Percentiles rank a stretch among this genome's conserved stretches.
Conservation (phyloP, 2,329 filamentous ascomycete genomes). For the Alternaria brassicae region DNA sequence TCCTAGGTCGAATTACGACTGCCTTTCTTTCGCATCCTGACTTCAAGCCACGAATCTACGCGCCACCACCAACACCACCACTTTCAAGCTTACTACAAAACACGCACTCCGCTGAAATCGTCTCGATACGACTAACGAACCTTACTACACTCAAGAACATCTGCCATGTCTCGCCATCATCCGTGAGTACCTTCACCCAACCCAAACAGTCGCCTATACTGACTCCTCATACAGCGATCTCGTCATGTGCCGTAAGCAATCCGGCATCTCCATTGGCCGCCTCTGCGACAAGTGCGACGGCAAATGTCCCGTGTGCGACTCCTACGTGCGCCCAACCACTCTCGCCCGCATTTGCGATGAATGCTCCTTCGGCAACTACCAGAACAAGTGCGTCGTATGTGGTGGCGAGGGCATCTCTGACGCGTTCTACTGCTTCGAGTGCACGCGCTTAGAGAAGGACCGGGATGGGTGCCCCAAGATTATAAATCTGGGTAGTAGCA, state of each 20-base stretch:
- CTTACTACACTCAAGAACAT: background rate
- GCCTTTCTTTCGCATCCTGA: slow-evolving; percentile 20
- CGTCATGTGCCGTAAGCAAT: slow-evolving; percentile 99
- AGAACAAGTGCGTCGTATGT: slow-evolving; percentile 99
- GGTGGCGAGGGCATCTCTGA: slow-evolving; percentile 98
- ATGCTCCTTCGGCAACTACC: slow-evolving; percentile 99
- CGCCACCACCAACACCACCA: slow-evolving; percentile 2
- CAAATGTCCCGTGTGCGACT: slow-evolving; percentile 99
- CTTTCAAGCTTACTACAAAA: background rate
- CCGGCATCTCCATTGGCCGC: slow-evolving; percentile 96
- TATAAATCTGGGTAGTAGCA: slow-evolving; percentile 93
- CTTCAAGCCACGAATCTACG: slow-evolving; percentile 11
- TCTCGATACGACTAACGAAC: background rate
- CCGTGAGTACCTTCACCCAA: slow-evolving; percentile 65
- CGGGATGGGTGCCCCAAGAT: slow-evolving; percentile 98
- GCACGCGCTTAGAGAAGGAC: slow-evolving; percentile 95
- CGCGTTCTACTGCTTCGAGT: slow-evolving; percentile 99
- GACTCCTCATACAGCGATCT: slow-evolving; percentile 70
- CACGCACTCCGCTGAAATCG: background rate
- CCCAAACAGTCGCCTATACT: slow-evolving; percentile 5
- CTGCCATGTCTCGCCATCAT: slow-evolving; percentile 87
- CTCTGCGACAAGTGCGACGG: slow-evolving; percentile 99
- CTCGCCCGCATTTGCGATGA: slow-evolving; percentile 99
- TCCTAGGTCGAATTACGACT: background rate
- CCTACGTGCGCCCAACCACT: slow-evolving; percentile 96